Base-by-base conservation (phyloP, 2,329 filamentous ascomycete species). In the Penicillium sp. region DNA sequence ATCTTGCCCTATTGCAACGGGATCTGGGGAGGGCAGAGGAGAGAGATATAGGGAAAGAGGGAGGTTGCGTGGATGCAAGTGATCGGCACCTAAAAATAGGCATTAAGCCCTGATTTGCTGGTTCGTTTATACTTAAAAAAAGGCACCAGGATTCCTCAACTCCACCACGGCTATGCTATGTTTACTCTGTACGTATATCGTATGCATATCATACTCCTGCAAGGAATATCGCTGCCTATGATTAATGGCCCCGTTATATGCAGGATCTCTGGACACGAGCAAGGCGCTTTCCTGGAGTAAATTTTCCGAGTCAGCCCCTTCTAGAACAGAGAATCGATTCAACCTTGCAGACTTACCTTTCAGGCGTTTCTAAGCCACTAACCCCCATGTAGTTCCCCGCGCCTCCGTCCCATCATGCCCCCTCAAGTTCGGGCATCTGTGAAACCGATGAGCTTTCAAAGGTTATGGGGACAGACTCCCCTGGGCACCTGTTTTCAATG, bases 1-100 rank as follows among this genome's bases (percentile, higher is more conserved):
- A 96, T 96, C 18, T 64, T 73, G 57, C 48, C 35, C 45, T 43
- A 11, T 55, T 41, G 12, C 45, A 31, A 49, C n/a, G 18, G 26
- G 26, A 27, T 29, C 2, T 26, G 23, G 43, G 50, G 22, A 14
- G 40, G 12, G 29, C 6, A 27, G 18, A 49, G 14, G 22, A 44
- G 37, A 41, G 35, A n/a, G 25, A 25, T 31, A 18, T 20, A 25
- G 6, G 6, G 8, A 14, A 27, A 29, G 18, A 26, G 18, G 53
- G 43, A 46, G 18, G 42, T 47, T 50, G 14, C 26, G 35, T 18
- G 25, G 33, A 43, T 63, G 61, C 59, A 57, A 41, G 37, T 43
- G 63, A 64, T 64, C 63, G 57, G 57, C 62, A 23, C 46, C 63
- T 66, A 66, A 63, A 65, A 63, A 65, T 66, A 66, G 62, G 43